These are phyloP conservation scores for Boletus subparvulus DNA, from an alignment of 768 basidiomycete genomes.

Conservation along the genomic window DNA sequence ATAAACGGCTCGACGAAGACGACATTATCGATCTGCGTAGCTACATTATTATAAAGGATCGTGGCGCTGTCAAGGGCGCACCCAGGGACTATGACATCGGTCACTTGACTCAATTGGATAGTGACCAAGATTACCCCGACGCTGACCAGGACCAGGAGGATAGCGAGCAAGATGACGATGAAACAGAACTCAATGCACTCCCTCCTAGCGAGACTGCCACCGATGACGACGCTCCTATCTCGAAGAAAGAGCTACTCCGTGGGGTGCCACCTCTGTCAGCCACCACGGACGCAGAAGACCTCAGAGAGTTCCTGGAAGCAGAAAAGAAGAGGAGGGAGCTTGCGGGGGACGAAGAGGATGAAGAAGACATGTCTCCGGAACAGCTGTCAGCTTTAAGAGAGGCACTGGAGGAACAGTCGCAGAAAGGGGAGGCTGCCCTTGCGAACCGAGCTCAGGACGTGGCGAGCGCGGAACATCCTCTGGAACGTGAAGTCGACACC, in stretches of 20 bases:
- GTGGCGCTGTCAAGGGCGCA: constrained; percentile 57
- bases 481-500: constrained; percentile 8
- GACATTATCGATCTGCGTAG: constrained; percentile 73
- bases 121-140: constrained; percentile 40
- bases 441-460: constrained; percentile 6
- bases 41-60: constrained; percentile 62
- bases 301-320: constrained; percentile 65
- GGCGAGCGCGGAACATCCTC: not conserved
- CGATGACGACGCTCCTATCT: constrained; percentile 30
- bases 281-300: constrained; percentile 57
- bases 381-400: constrained; percentile 14
- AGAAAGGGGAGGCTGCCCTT: constrained; percentile 8
- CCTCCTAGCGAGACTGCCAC: constrained; percentile 29
- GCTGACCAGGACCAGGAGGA: constrained; percentile 44
- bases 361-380: constrained; percentile 25
- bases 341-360: constrained; percentile 28
- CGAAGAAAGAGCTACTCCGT: constrained; percentile 32
- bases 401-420: constrained; percentile 14
- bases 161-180: constrained; percentile 48
- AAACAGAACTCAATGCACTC: constrained; percentile 61
- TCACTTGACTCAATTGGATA: constrained; percentile 43
- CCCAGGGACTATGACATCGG: constrained; percentile 50
- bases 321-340: constrained; percentile 53
- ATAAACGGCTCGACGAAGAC: constrained; percentile 68
- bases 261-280: constrained; percentile 46